Percentiles rank a stretch among this genome's conserved stretches.
Evolutionary conservation across 192 early-diverging fungal genomes (phyloP).

Genomic region (Entomortierella chlamydospora): DNA sequence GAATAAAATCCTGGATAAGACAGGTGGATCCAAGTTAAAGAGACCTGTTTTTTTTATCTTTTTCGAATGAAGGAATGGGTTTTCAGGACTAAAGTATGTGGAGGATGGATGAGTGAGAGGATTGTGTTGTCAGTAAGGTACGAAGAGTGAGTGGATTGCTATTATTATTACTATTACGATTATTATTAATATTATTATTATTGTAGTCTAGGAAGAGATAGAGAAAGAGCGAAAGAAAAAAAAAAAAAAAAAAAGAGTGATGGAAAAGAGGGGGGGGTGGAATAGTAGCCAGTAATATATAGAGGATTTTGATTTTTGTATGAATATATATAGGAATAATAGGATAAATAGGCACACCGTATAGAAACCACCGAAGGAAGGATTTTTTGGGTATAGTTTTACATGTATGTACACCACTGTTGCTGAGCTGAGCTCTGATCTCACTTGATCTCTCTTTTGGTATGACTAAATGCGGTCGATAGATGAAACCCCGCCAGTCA

Average conservation of each 20-base stretch:
- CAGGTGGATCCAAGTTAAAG: slow-evolving; percentile 1
- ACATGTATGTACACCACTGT: too few relatives aligned
- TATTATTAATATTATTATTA: too few relatives aligned
- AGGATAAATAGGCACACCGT: neutral
- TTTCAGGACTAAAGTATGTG: neutral
- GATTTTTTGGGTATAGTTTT: too few relatives aligned
- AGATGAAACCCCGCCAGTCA: slow-evolving; percentile 18
- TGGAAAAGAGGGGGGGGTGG: neutral
- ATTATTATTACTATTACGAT: neutral
- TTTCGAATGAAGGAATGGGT: neutral
- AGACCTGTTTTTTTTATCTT: neutral
- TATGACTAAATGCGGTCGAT: slow-evolving; percentile 9
- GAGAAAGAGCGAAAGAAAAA: neutral
- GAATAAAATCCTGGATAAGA: neutral
- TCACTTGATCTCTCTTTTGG: neutral
- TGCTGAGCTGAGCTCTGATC: neutral
- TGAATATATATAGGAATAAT: neutral
- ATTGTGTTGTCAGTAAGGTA: neutral
- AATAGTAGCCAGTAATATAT: neutral
- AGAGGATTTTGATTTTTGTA: too few relatives aligned
- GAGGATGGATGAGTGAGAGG: neutral
- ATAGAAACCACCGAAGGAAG: neutral
- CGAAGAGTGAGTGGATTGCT: neutral
- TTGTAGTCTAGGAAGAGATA: too few relatives aligned
- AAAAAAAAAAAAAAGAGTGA: neutral